These are phyloP conservation scores for Chytriomyces confervae DNA, from an alignment of 192 early-diverging fungal genomes.

Conservation along the genomic window DNA sequence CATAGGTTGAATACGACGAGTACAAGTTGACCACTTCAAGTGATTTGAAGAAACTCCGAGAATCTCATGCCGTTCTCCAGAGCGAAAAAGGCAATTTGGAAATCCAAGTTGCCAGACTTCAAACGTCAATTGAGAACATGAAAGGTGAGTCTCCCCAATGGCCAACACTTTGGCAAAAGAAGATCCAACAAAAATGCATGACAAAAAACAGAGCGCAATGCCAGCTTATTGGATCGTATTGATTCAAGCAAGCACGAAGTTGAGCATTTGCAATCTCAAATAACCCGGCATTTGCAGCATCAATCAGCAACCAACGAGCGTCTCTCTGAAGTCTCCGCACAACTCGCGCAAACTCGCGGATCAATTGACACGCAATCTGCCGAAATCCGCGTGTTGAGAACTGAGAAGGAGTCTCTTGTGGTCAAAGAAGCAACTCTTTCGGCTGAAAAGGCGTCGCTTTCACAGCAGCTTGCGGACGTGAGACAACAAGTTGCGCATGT, in stretches of 20 bases:
- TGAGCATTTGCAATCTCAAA: conserved; percentile 62
- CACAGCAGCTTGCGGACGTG: conserved; percentile 53
- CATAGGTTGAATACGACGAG: conserved; percentile 21
- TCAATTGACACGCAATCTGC: conserved; percentile 51
- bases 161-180: too few relatives aligned
- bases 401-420: conserved; percentile 63
- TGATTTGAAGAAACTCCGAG: conserved; percentile 63
- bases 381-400: conserved; percentile 58
- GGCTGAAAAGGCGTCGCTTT: conserved; percentile 57
- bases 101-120: conserved; percentile 67
- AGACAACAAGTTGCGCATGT: conserved; percentile 57
- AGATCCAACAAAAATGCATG: neutral
- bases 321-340: conserved; percentile 58
- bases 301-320: conserved; percentile 64
- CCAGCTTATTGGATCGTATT: conserved; percentile 56
- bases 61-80: conserved; percentile 57
- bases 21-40: neutral
- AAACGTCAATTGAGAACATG: conserved; percentile 61
- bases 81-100: conserved; percentile 62
- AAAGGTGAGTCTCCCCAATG: conserved; percentile 17
- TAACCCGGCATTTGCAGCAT: conserved; percentile 52
- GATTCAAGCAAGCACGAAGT: conserved; percentile 63
- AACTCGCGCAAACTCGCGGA: conserved; percentile 56
- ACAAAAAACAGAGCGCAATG: conserved; percentile 53
- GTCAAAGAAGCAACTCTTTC: conserved; percentile 55